Conservation (phyloP, 768 basidiomycete species). For the Boletus vinaceobasis region DNA sequence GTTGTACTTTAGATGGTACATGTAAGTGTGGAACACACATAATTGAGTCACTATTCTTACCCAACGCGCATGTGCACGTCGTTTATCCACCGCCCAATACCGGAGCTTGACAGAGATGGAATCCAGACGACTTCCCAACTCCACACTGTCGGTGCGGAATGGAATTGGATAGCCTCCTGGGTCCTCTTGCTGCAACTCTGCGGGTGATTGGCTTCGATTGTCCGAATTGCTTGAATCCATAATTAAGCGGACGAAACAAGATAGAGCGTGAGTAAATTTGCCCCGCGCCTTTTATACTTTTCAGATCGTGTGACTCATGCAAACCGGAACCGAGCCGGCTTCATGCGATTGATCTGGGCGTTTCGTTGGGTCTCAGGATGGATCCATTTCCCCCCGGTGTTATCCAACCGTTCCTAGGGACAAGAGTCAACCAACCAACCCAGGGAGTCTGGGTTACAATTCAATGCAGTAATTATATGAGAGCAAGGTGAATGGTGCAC, state of each 20-base stretch:
- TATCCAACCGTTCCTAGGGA: too few species aligned
- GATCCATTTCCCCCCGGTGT: too few species aligned
- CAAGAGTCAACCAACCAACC: too few species aligned
- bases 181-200: background rate
- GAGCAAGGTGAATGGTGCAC: too few species aligned
- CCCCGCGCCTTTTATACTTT: background rate
- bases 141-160: background rate
- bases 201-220: background rate
- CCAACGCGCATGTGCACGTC: background rate
- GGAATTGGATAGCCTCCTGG: conserved; percentile 21
- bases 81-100: conserved; percentile 11
- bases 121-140: conserved; percentile 20
- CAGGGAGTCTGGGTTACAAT: too few species aligned
- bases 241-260: fast-evolving
- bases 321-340: too few species aligned
- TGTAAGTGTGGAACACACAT: background rate
- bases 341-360: too few species aligned
- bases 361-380: too few species aligned
- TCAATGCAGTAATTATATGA: too few species aligned
- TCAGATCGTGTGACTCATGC: background rate
- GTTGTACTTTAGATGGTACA: conserved; percentile 2
- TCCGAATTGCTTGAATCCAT: background rate
- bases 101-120: background rate
- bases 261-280: background rate
- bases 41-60: conserved; percentile 4